These are phyloP conservation scores for Sporothrix luriei DNA, from an alignment of 2,329 filamentous ascomycete species.

Conservation along the genomic window DNA sequence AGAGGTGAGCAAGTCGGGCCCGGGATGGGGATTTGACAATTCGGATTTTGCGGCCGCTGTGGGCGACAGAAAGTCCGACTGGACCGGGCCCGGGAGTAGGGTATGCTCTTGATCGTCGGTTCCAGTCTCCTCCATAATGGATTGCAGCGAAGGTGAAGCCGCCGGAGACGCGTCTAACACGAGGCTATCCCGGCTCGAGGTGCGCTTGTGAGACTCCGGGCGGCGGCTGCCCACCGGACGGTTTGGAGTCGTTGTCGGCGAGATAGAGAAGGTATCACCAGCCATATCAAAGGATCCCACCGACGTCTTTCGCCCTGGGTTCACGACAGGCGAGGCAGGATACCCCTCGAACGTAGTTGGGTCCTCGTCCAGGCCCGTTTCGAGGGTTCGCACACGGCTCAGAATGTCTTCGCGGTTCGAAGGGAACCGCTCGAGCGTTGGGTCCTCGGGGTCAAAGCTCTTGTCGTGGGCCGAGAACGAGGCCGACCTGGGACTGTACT, in stretches of 20 bases:
- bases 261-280: conserved; percentile 43
- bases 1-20: not conserved
- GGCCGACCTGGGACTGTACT: not conserved
- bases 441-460: conserved; percentile 50
- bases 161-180: conserved; percentile 38
- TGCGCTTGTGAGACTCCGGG: not conserved
- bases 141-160: conserved; percentile 48
- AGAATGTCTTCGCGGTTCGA: conserved; percentile 51
- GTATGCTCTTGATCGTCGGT: conserved; percentile 31
- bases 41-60: not conserved
- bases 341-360: conserved; percentile 44
- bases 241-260: conserved; percentile 39
- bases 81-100: not conserved
- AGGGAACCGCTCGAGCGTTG: conserved; percentile 54
- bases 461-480: conserved; percentile 27
- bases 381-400: conserved; percentile 51
- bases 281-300: conserved; percentile 46
- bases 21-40: not conserved
- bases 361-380: conserved; percentile 50
- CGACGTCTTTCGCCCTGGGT: conserved; percentile 42
- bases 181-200: conserved; percentile 38
- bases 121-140: conserved; percentile 50
- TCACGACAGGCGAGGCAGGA: conserved; percentile 45
- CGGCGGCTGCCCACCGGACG: not conserved
- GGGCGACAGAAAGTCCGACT: not conserved